Percentiles rank a stretch among this genome's conserved stretches.
These are phyloP conservation scores for Xylariales sp. DNA, from an alignment of 2,329 filamentous ascomycete genomes.

Conservation along the genomic window DNA sequence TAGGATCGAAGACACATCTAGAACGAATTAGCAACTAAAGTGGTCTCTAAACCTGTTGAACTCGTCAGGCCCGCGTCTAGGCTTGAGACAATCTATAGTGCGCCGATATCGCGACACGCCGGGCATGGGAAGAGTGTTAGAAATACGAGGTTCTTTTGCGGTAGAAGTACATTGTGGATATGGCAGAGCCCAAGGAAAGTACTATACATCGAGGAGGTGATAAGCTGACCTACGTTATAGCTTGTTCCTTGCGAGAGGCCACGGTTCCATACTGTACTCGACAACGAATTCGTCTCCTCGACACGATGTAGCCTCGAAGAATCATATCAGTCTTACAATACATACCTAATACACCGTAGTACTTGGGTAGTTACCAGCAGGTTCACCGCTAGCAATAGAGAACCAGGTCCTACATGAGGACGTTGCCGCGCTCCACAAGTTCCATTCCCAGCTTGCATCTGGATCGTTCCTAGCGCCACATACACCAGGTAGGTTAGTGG, in stretches of 20 bases:
- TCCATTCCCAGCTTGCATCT: constrained; percentile 13
- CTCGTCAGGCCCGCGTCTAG: constrained; percentile 1
- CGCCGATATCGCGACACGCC: constrained; percentile 31
- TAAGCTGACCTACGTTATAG: neutral
- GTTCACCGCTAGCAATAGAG: constrained; percentile 11
- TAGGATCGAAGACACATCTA: constrained; percentile 8
- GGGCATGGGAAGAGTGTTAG: neutral
- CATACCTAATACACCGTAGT: neutral
- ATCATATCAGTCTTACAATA: neutral
- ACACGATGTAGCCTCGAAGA: neutral
- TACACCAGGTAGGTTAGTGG: constrained; percentile 1
- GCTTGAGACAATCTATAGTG: neutral
- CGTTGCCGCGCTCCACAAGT: constrained; percentile 23
- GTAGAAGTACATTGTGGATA: neutral
- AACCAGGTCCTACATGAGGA: constrained; percentile 1
- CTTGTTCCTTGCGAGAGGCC: neutral
- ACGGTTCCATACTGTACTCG: neutral
- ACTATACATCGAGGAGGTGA: neutral
- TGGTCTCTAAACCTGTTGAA: constrained; percentile 3
- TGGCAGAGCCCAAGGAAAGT: neutral
- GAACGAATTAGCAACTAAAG: neutral
- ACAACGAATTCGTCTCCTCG: neutral
- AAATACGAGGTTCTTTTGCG: constrained; percentile 2
- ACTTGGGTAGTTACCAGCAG: neutral
- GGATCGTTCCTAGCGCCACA: constrained; percentile 30